Evolutionary conservation across 75 land plant species (phyloP).

Genomic region (Sequoiadendron giganteum): DNA sequence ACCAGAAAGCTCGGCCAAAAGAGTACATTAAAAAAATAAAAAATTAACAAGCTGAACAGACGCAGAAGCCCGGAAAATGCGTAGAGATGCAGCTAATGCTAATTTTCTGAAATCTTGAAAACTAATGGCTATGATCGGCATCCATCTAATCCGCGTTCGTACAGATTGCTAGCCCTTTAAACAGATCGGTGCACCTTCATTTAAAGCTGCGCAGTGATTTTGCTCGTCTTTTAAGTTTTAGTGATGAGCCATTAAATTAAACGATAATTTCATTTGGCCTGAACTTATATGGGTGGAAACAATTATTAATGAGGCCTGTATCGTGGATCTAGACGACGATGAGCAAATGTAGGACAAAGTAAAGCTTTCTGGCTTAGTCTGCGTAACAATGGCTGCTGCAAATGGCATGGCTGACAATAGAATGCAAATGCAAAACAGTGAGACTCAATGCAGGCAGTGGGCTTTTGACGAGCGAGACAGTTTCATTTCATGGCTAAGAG

Average conservation of each 20-base stretch:
- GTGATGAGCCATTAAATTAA: neutral
- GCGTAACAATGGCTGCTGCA: constrained; percentile 35
- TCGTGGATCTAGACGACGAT: neutral
- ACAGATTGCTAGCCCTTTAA: neutral
- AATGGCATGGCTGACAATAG: constrained; percentile 17
- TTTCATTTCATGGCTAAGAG: constrained; percentile 68
- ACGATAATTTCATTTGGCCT: neutral
- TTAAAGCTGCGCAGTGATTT: neutral
- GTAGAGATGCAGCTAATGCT: no score
- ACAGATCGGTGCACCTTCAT: neutral
- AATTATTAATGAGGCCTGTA: neutral
- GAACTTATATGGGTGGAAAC: neutral
- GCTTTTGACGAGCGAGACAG: constrained; percentile 55
- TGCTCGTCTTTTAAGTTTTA: neutral
- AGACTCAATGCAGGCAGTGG: constrained; percentile 23
- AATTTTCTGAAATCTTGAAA: no score
- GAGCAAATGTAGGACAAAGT: neutral
- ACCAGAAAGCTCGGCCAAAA: neutral
- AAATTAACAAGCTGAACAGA: no score
- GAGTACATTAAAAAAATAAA: neutral
- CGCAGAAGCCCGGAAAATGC: no score
- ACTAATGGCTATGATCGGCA: no score
- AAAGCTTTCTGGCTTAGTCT: constrained; percentile 2
- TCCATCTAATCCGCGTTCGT: no score
- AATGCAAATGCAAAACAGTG: constrained; percentile 5